phyloP scores from a whole-genome alignment of 257 asterid genomes.

The Solanum piurae region DNA sequence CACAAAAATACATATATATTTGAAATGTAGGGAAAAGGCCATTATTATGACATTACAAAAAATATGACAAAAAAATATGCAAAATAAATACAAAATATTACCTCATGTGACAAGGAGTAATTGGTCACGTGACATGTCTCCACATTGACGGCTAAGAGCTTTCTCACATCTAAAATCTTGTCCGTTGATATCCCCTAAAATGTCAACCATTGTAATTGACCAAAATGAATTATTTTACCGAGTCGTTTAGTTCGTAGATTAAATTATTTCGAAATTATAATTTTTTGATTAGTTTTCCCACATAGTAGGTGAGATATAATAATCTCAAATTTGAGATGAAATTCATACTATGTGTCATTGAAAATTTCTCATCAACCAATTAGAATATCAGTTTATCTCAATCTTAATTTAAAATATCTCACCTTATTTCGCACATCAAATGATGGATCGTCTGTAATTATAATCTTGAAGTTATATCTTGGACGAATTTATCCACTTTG shows the following conservation, averaged over 20 bases:
- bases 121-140: conserved; percentile 87
- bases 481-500: not conserved
- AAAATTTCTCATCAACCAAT: not conserved
- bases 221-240: not conserved
- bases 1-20: not conserved
- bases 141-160: conserved; percentile 60
- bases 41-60: not conserved
- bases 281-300: not conserved
- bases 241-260: not conserved
- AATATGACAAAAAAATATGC: not conserved
- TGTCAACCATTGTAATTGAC: not conserved
- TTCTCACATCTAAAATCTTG: conserved; percentile 86
- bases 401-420: not conserved
- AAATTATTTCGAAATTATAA: not conserved
- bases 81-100: not conserved
- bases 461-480: no score
- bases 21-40: not conserved
- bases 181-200: conserved; percentile 89
- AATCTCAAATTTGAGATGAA: not conserved
- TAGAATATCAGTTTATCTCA: not conserved
- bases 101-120: conserved; percentile 87
- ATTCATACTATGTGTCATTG: fast-evolving
- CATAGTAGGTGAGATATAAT: not conserved
- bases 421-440: not conserved
- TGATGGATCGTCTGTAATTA: not conserved